These are phyloP conservation scores for Chaetothyriales sp. DNA, from an alignment of 2,329 filamentous ascomycete genomes.

Conservation along the genomic window DNA sequence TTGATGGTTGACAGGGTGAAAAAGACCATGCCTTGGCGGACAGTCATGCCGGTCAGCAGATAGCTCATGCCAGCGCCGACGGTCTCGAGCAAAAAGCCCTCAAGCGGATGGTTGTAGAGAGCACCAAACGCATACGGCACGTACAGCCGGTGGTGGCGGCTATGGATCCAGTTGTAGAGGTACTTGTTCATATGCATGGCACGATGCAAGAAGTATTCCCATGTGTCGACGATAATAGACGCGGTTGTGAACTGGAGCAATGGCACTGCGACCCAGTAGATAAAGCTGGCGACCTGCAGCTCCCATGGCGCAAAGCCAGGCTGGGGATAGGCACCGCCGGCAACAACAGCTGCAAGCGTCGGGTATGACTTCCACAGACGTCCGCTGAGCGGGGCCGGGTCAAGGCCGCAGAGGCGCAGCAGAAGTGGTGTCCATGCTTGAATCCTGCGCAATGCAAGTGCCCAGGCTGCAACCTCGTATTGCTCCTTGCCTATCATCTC, in stretches of 20 bases:
- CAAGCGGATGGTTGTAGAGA: slow-evolving; percentile 89
- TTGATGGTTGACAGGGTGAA: slow-evolving; percentile 84
- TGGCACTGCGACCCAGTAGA: slow-evolving; percentile 70
- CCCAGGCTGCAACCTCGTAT: slow-evolving; percentile 83
- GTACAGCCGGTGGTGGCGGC: slow-evolving; percentile 88
- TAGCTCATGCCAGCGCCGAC: slow-evolving; percentile 73
- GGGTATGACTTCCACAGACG: slow-evolving; percentile 58
- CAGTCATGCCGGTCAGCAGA: slow-evolving; percentile 65
- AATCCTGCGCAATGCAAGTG: slow-evolving; percentile 60
- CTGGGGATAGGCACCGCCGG: slow-evolving; percentile 61
- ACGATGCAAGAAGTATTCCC: slow-evolving; percentile 96
- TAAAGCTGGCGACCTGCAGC: slow-evolving; percentile 51
- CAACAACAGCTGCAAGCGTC: slow-evolving; percentile 56
- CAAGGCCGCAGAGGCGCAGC: slow-evolving; percentile 58
- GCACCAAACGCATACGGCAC: slow-evolving; percentile 96
- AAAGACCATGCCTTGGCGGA: slow-evolving; percentile 75
- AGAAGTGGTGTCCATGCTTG: slow-evolving; percentile 63
- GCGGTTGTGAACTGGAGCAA: slow-evolving; percentile 61
- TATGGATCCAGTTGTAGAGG: slow-evolving; percentile 74
- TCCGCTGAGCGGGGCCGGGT: slow-evolving; percentile 59
- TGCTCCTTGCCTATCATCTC: slow-evolving; percentile 64
- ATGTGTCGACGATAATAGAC: slow-evolving; percentile 71
- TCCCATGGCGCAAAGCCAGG: slow-evolving; percentile 79
- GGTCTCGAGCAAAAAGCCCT: slow-evolving; percentile 87
- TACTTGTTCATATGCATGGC: slow-evolving; percentile 96